Evolutionary conservation across 768 basidiomycete species (phyloP), one percentile per base, ranked within the genome.

Genomic region (Termitomyces sp.): DNA sequence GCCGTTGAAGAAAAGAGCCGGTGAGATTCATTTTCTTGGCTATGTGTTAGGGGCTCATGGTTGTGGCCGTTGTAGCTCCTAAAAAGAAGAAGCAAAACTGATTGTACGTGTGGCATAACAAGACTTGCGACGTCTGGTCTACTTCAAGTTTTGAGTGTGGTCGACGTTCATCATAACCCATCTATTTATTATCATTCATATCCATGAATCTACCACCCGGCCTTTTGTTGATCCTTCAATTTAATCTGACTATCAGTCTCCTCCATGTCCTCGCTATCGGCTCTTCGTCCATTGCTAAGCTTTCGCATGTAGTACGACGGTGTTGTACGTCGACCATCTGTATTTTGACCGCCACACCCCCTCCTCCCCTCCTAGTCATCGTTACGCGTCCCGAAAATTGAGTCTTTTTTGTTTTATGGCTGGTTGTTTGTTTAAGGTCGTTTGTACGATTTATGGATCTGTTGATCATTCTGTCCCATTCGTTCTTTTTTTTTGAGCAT

Each of bases 1-100:
- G 37, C 49, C 49, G 35, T 25, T 21, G 12, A 60, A 67, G 59
- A 70, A 68, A 45, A 64, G 75, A 25, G 67, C 68, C 23, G 72
- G 79, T 80, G 59, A 62, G n/a, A n/a, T n/a, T n/a, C n/a, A n/a
- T n/a, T n/a, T n/a, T n/a, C n/a, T n/a, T n/a, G n/a, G n/a, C n/a
- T n/a, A n/a, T n/a, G n/a, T n/a, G n/a, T n/a, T n/a, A n/a, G n/a
- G 17, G 28, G 10, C 37, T 44, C 4, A 19, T 44, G 17, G n/a
- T 23, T 34, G 19, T 44, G n/a, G 25, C 3, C 28, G 7, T 41
- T 19, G 5, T 19, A 64, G 63, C 63, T 40, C 41, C 60, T 16
- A 65, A 65, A 53, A 63, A 61, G 55, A 64, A 60, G 60, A 65
- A 61, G 43, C 49, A 50, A 25, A 52, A 62, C 45, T 63, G 55